Percentiles rank a stretch among this genome's conserved stretches.
These are phyloP conservation scores for Suillus cothurnatus DNA, from an alignment of 768 basidiomycete genomes.

Conservation along the genomic window DNA sequence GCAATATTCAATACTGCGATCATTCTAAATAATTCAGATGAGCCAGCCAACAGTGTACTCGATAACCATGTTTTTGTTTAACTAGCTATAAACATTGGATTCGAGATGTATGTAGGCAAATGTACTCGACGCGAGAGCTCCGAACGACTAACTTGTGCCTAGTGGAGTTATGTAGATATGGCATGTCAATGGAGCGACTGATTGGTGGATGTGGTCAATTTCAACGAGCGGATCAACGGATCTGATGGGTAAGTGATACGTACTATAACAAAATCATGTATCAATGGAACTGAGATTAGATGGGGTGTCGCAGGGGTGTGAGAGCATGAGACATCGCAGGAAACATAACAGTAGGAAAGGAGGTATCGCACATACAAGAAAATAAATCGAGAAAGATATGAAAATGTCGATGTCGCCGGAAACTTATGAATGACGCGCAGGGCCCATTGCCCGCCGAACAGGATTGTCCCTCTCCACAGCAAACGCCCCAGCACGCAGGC, in stretches of 20 bases:
- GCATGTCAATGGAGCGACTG: conserved; percentile 2
- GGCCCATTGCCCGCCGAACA: conserved; percentile 33
- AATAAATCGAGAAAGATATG: background rate
- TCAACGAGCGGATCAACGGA: background rate
- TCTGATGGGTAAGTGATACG: conserved; percentile 2
- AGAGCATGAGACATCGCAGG: background rate
- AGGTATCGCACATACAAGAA: conserved; percentile 4
- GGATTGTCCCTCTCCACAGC: conserved; percentile 31
- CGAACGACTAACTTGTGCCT: background rate
- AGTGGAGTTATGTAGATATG: background rate
- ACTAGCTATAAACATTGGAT: background rate
- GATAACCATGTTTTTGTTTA: background rate
- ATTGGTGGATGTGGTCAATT: conserved; percentile 2
- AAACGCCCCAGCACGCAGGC: conserved; percentile 34
- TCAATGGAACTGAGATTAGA: background rate
- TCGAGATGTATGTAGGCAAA: conserved; percentile 3
- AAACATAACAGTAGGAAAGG: conserved; percentile 2
- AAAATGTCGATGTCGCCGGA: background rate
- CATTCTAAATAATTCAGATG: background rate
- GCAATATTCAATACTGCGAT: background rate
- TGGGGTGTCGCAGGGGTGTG: conserved; percentile 1
- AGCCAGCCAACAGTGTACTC: background rate
- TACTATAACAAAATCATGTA: background rate
- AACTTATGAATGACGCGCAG: conserved; percentile 10
- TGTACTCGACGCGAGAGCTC: conserved; percentile 2